phyloP scores from a whole-genome alignment of 345 rosid species.

The Mercurialis annua region DNA sequence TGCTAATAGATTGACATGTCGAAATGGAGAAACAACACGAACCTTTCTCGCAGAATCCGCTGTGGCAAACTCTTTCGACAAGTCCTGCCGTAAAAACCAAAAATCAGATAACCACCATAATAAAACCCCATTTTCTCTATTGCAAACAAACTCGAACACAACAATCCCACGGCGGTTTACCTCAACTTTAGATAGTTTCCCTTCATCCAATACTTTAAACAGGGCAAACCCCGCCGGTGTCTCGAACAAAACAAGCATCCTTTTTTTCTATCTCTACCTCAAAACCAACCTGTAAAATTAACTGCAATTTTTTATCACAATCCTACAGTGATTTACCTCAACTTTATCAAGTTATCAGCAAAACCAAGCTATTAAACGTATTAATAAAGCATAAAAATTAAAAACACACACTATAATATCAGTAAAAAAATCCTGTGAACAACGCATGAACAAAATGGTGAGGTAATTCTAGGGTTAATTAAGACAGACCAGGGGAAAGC shows the following conservation, averaged over 20 bases:
- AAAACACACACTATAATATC: too few species aligned
- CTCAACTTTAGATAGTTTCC: slow-evolving; percentile 67
- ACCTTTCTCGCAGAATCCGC: slow-evolving; percentile 70
- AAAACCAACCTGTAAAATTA: neutral
- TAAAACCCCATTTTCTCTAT: neutral
- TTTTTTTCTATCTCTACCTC: slow-evolving; percentile 15
- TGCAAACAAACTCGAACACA: neutral
- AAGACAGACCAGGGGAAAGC: neutral
- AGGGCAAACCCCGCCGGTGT: slow-evolving; percentile 76
- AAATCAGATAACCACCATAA: neutral
- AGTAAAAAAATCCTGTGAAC: too few species aligned
- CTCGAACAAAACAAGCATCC: slow-evolving; percentile 67
- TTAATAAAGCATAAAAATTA: neutral
- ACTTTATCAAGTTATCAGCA: neutral
- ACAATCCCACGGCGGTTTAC: slow-evolving; percentile 21
- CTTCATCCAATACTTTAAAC: slow-evolving; percentile 65
- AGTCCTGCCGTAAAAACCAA: slow-evolving; percentile 42
- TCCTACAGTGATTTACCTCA: too few species aligned
- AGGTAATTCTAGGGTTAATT: neutral
- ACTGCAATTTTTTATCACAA: too few species aligned
- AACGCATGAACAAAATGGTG: neutral
- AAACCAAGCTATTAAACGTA: neutral
- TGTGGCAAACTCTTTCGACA: slow-evolving; percentile 51
- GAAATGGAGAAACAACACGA: neutral
- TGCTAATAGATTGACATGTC: too few species aligned